Base-by-base conservation (phyloP, 257 asterid genomes). In the Ligustrum vulgare region DNA sequence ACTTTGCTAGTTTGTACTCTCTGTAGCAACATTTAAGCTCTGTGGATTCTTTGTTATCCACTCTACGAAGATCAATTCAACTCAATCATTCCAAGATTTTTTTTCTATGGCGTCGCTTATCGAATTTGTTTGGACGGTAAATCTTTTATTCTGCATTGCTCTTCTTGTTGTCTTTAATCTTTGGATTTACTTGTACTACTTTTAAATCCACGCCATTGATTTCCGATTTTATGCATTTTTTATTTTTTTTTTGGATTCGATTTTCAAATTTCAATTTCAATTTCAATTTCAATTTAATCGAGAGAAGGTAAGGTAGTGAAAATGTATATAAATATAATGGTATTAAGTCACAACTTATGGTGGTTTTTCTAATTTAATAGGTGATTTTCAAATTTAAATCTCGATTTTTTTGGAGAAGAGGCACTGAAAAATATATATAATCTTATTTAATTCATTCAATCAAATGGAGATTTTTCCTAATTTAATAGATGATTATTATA, bases 41-140 rank as follows among this genome's bases (percentile, higher is more conserved):
- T 34, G 6, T 35, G 6, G 56, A 69, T n/a, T 68, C 34, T 25
- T 23, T 23, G 34, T 8, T 60, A 22, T 31, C 16, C 62, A n/a
- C 9, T 16, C 62, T 6, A 5, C 10, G 25, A 18, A 60, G 67
- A 60, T 60, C 67, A 60, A 60, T 23, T 9, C 33, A 60, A 60
- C 67, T 10, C 72, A 22, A 32, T 37, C 16, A 35, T 37, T 43
- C 43, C 32, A 10, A 56, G 15, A 8, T 33, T 62, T 54, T 62
- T 54, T 64, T 66, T 45, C 73, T 69, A 81, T 82, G 87, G 84
- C 83, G 70, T 43, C 86, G 28, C 7, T 75, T 58, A 23, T 83
- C 74, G 90, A 86, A 83, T 81, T 87, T 70, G 86, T 82, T 78
- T 86, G 90, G 90, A 79, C 86, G 90, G 90, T 86, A 72, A 60